Evolutionary conservation across 2,329 filamentous ascomycete species (phyloP).

Genomic region (Curvularia lunata): DNA sequence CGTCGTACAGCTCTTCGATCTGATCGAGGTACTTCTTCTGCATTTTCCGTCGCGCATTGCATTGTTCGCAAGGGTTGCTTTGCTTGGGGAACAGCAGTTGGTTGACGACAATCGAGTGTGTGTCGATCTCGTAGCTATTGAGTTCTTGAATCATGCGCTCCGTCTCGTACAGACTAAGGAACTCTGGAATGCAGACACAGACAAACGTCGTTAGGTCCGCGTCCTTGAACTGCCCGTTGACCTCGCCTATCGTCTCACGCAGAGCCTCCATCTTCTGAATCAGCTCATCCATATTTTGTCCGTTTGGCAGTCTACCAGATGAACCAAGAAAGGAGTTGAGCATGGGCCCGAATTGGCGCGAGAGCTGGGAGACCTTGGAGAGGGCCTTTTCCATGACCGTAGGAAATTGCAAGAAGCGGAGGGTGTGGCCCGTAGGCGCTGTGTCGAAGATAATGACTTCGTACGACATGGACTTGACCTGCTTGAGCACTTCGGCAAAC

Average conservation of each 20-base stretch:
- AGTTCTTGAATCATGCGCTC: slow-evolving; percentile 99
- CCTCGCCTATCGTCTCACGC: slow-evolving; percentile 90
- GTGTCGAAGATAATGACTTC: slow-evolving; percentile 99
- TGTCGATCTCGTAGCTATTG: slow-evolving; percentile 90
- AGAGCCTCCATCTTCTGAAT: slow-evolving; percentile 93
- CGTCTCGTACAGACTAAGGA: slow-evolving; percentile 95
- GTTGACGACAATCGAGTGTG: slow-evolving; percentile 97
- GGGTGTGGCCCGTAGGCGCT: slow-evolving; percentile 94
- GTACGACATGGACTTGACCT: slow-evolving; percentile 98
- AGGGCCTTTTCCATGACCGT: slow-evolving; percentile 97
- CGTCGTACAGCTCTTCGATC: slow-evolving; percentile 97
- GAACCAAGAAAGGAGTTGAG: slow-evolving; percentile 90
- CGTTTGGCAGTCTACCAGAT: slow-evolving; percentile 79
- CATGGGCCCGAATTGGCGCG: slow-evolving; percentile 92
- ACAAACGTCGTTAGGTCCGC: slow-evolving; percentile 95
- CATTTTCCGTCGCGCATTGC: slow-evolving; percentile 94
- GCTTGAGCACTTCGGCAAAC: slow-evolving; percentile 98
- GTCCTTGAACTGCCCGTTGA: slow-evolving; percentile 98
- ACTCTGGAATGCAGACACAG: slow-evolving; percentile 97
- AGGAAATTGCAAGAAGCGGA: slow-evolving; percentile 98
- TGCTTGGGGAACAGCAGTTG: slow-evolving; percentile 92
- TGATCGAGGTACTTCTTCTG: slow-evolving; percentile 99
- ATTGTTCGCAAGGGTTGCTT: slow-evolving; percentile 89
- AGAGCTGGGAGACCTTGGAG: slow-evolving; percentile 95
- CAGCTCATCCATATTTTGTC: slow-evolving; percentile 90